Evolutionary conservation across 495 filamentous ascomycete genomes (phyloP), one percentile per base, ranked within the genome.

Genomic region (Xylaria bambusicola): DNA sequence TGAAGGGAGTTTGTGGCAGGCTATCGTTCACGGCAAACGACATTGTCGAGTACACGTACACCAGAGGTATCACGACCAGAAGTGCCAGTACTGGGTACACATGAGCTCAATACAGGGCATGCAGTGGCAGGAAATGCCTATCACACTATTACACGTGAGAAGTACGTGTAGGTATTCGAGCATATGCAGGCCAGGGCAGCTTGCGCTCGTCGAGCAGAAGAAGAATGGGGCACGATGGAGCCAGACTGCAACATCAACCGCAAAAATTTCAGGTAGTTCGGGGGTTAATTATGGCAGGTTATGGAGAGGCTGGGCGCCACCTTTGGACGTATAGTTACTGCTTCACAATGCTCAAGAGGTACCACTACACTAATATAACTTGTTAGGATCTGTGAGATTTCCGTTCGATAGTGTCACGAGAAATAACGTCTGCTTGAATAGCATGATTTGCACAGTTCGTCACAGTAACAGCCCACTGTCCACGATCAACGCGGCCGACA

Each of bases 71-170:
- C 36, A 33, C 6, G n/a, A 15, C 38, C n/a, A n/a, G n/a, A n/a
- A 33, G 24, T 17, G 35, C 29, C 29, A 26, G 29, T 13, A 52
- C 31, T n/a, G 29, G 40, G 18, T 31, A 9, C 20, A 12, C 52
- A 29, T 12, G 40, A 23, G 40, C 49, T 5, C 17, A 41, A 8
- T 6, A 46, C 48, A 60, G 27, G 57, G 57, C 47, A 44, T 35
- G 23, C 50, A 35, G 46, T 33, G 6, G 27, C n/a, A 31, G 31
- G 46, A 42, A 49, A 51, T 58, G 47, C 46, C 56, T 58, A 58
- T 58, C 56, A 58, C 56, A 51, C 56, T 58, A 58, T 49, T 58
- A 58, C 56, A 58, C 47, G 56, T 58, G 56, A 51, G 56, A 51
- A 58, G 35, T n/a, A n/a, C n/a, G n/a, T n/a, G n/a, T n/a, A n/a